A percentile compares a stretch with the other conserved stretches of the same genome.
These are phyloP conservation scores for Capronia epimyces DNA, from an alignment of 2,329 filamentous ascomycete species.

Conservation along the genomic window DNA sequence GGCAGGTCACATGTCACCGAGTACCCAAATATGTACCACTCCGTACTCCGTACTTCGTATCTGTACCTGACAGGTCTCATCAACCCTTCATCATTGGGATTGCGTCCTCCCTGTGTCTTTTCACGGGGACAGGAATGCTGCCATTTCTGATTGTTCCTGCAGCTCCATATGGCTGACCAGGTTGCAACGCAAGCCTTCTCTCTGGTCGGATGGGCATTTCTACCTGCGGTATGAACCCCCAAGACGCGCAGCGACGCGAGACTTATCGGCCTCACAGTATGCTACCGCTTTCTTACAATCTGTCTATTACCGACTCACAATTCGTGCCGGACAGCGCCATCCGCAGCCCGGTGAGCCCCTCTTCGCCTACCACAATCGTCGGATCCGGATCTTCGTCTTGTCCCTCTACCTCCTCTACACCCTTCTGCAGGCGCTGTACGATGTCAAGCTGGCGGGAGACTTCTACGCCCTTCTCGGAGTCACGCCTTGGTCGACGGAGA, in stretches of 20 bases:
- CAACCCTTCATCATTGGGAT: background rate
- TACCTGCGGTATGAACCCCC: slow-evolving; percentile 50
- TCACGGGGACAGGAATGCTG: background rate
- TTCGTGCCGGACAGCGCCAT: slow-evolving; percentile 80
- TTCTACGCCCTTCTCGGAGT: slow-evolving; percentile 77
- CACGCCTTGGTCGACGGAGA: slow-evolving; percentile 59
- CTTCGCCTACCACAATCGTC: slow-evolving; percentile 67
- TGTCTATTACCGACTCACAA: slow-evolving; percentile 79
- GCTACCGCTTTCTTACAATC: slow-evolving; percentile 71
- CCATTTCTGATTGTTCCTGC: background rate
- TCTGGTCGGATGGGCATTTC: slow-evolving; percentile 56
- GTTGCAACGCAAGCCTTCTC: slow-evolving; percentile 48
- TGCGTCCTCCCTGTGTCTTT: no score
- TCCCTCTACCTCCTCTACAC: slow-evolving; percentile 82
- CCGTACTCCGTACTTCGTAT: no score
- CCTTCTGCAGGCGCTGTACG: slow-evolving; percentile 83
- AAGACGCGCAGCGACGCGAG: background rate
- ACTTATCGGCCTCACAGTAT: slow-evolving; percentile 48
- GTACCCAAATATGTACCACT: no score
- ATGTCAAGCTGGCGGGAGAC: slow-evolving; percentile 63
- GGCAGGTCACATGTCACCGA: no score
- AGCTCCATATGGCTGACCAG: slow-evolving; percentile 29
- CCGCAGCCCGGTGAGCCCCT: slow-evolving; percentile 63
- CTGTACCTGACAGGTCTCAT: background rate
- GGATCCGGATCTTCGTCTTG: slow-evolving; percentile 79